Conservation (phyloP, 2,329 filamentous ascomycete species). For the Pseudocercospora crystallina region DNA sequence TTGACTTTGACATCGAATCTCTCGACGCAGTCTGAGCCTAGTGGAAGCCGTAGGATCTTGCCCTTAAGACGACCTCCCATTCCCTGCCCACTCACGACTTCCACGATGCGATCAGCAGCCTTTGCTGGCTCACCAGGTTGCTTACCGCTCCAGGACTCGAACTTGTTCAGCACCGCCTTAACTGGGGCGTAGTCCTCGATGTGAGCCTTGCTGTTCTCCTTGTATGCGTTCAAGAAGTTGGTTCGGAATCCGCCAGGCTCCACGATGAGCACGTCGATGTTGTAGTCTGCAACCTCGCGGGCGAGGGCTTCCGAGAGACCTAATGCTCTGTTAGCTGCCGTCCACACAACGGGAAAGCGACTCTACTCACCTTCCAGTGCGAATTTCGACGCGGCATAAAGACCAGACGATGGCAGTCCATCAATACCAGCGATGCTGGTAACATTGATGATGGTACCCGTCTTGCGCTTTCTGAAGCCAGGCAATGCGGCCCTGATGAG, state of each 20-base stretch:
- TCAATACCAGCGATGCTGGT: constrained; percentile 22
- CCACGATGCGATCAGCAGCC: constrained; percentile 39
- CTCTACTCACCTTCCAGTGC: constrained; percentile 38
- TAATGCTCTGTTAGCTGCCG: no score
- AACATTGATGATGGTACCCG: constrained; percentile 26
- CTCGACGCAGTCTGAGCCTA: constrained; percentile 40
- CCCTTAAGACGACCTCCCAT: constrained; percentile 29
- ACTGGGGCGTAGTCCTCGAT: constrained; percentile 2
- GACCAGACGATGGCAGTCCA: constrained; percentile 17
- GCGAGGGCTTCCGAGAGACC: constrained; percentile 39
- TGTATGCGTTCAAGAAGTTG: constrained; percentile 36
- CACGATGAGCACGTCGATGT: constrained; percentile 42
- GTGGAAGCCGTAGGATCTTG: constrained; percentile 36
- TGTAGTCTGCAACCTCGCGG: constrained; percentile 38
- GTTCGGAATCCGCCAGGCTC: constrained; percentile 47
- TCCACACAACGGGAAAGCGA: no score
- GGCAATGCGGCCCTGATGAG: constrained; percentile 23
- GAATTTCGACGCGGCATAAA: constrained; percentile 36
- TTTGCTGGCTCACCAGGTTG: constrained; percentile 39
- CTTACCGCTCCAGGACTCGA: constrained; percentile 23
- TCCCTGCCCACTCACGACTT: constrained; percentile 38
- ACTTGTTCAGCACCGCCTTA: constrained; percentile 4
- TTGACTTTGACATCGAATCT: constrained; percentile 20
- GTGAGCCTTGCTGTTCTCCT: constrained; percentile 15
- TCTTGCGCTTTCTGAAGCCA: constrained; percentile 14